Base-by-base conservation (phyloP, 192 early-diverging fungal genomes). In the Lunasporangiospora selenospora region DNA sequence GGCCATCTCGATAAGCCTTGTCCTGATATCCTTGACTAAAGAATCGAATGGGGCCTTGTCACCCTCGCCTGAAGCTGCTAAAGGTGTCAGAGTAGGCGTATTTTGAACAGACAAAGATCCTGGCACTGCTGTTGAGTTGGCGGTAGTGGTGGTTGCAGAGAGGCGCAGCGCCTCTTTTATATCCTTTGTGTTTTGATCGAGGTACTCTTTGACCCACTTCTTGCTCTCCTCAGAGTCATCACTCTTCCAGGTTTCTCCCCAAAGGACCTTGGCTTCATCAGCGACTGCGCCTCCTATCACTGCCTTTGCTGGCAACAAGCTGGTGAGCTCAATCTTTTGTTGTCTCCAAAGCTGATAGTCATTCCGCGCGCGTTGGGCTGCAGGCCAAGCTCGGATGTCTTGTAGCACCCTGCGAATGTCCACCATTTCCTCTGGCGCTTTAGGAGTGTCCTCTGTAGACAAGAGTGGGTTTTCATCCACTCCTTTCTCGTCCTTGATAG, bases 131-230 rank as follows among this genome's bases (percentile, higher is more conserved):
- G 18, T 32, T 32, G 33, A 30, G 10, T 7, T 5, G 13, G 36
- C 21, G 18, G 49, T 10, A 3, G 33, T 33, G 26, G 52, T 67
- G 21, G 21, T 34, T 15, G 58, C 51, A 18, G 63, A 19, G 12
- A 63, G 24, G 11, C 16, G 53, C 3, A 52, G 46, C 18, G 63
- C 32, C 39, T 53, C 41, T 5, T 29, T 37, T 55, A 73, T 73
- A 3, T 73, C 69, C 0, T 19, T 18, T 10, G 69, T 63, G 40
- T 73, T 73, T 13, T 56, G 29, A 19, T 73, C 60, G 27, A 73
- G 47, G 42, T 58, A 73, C 36, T 73, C 69, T 27, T 61, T 38
- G n/a, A 73, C 69, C 69, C 69, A 73, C 30, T 48, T 62, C 41
- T 62, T 63, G 34, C 40, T 58, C 54, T 73, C 69, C 33, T 63